Evolutionary conservation across 257 asterid genomes (phyloP).

Genomic region (Gentiana straminea): DNA sequence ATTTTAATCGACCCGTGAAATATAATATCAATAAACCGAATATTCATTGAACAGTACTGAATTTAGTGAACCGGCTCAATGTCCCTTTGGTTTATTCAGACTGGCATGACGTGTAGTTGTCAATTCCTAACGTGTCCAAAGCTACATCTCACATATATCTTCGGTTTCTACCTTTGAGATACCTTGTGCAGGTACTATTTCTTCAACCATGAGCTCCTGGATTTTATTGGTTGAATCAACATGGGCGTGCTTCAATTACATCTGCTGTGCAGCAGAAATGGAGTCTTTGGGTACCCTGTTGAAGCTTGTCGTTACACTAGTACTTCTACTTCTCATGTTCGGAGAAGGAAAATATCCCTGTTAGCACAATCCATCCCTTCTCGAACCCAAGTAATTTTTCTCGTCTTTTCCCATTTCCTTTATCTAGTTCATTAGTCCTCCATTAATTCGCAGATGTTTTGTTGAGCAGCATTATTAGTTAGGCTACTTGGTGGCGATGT

Average conservation of each 20-base stretch:
- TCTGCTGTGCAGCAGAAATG: conserved; percentile 19
- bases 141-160: conserved; percentile 18
- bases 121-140: conserved; percentile 18
- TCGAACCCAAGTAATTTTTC: conserved; percentile 62
- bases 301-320: conserved; percentile 20
- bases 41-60: too few species aligned
- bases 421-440: neutral
- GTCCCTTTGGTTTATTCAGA: too few species aligned
- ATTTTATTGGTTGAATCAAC: conserved; percentile 1
- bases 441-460: neutral
- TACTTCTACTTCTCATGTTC: conserved; percentile 18
- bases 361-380: conserved; percentile 54
- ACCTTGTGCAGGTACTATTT: neutral
- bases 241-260: conserved; percentile 19
- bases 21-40: too few species aligned
- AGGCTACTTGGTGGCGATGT: neutral
- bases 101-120: neutral
- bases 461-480: neutral
- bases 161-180: neutral
- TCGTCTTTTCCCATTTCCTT: neutral
- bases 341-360: conserved; percentile 22
- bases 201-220: neutral
- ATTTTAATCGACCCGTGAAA: too few species aligned
- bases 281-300: conserved; percentile 12
- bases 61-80: too few species aligned